Base-by-base conservation (phyloP, 73 alveolate species). In the Symbiodinium pilosum region DNA sequence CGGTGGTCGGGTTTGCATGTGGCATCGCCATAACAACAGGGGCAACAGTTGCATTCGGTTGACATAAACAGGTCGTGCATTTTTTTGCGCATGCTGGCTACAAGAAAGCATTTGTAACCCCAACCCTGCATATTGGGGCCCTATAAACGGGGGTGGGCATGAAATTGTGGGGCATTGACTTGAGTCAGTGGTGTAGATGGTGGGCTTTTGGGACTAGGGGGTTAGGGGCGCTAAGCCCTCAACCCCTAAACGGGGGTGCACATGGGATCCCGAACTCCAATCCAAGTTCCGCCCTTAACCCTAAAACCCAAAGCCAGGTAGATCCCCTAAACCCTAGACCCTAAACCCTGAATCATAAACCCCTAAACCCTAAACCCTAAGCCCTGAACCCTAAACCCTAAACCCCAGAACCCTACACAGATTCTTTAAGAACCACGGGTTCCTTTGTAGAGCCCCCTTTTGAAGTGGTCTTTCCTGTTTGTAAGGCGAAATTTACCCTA, bases 391-490 rank as follows among this genome's bases (percentile, higher is more conserved):
- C 73, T 56, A 56, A 56, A 56, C 73, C 73, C 73, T 56, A 56
- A 56, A 16, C 73, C 73, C 73, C 21, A 56, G 21, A 8, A 3
- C 73, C 14, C 21, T 3, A 56, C 26, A 26, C 73, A 8, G 59
- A 6, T 56, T 56, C 73, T 47, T n/a, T n/a, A 11, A 16, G 64
- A 7, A 47, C 24, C 16, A 47, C 7, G 64, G 64, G 64, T 47
- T 47, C n/a, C n/a, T n/a, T n/a, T n/a, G n/a, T 47, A 47, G 64
- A 16, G 4, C 2, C n/a, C 32, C 71, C 59, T 86, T 86, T 59
- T 47, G 16, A 77, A 39, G 18, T 91, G 88, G 47, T 91, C 81
- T 69, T 91, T 87, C 97, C 97, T 40, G 77, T 39, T 41, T 91
- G 71, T 52, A 26, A 68, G 88, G 88, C 97, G 18, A 91, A 91